Conservation (phyloP, 257 asterid genomes). For the Mitragyna speciosa region DNA sequence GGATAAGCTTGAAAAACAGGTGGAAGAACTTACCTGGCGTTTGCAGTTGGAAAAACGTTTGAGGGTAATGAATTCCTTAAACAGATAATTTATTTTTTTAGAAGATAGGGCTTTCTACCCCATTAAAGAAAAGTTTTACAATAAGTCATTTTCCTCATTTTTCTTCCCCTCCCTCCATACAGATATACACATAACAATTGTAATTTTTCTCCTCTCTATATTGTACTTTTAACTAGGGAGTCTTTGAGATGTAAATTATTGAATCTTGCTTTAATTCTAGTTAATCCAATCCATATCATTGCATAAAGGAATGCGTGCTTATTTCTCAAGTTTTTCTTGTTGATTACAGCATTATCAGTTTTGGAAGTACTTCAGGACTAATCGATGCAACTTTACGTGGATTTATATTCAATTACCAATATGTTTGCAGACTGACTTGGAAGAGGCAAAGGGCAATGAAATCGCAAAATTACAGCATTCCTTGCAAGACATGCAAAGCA, state of each 20-base stretch:
- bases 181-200: not conserved
- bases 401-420: slow-evolving; percentile 10
- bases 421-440: slow-evolving; percentile 70
- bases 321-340: slow-evolving; percentile 2
- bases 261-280: not conserved
- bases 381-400: not conserved
- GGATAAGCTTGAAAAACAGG: slow-evolving; percentile 96
- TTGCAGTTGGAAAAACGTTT: slow-evolving; percentile 92
- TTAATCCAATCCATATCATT: not conserved
- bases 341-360: not conserved
- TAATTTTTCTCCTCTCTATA: not conserved
- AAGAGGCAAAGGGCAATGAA: slow-evolving; percentile 76
- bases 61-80: slow-evolving; percentile 60
- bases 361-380: not conserved
- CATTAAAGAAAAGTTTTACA: not conserved
- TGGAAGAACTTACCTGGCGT: slow-evolving; percentile 93
- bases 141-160: not conserved
- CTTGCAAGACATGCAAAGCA: slow-evolving; percentile 65
- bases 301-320: not conserved
- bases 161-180: not conserved
- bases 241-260: not conserved
- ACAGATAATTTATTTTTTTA: not conserved
- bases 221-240: not conserved
- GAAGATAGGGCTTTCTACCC: slow-evolving; percentile 3
- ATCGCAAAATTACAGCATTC: slow-evolving; percentile 67